phyloP scores from a whole-genome alignment of 768 basidiomycete genomes.

The Clavaria fumosa region DNA sequence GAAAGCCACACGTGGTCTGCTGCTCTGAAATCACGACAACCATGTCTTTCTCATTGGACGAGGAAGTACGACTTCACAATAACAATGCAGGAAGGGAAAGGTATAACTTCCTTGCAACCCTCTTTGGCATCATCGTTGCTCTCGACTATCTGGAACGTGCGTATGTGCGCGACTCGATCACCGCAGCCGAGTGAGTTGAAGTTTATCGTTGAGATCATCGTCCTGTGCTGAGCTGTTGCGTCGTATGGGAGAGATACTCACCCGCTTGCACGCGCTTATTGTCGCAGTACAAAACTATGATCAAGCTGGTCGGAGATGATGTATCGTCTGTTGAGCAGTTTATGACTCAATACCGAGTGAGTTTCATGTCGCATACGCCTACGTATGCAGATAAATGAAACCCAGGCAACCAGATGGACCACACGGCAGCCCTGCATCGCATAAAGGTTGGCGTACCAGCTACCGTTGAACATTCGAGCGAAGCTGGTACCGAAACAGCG shows the following conservation, averaged over 20 bases:
- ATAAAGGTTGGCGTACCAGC: constrained; percentile 89
- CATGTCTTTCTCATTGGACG: constrained; percentile 44
- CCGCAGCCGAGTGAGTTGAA: constrained; percentile 68
- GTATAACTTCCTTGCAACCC: constrained; percentile 72
- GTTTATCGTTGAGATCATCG: constrained; percentile 2
- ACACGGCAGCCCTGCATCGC: constrained; percentile 83
- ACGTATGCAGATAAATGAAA: too few species aligned
- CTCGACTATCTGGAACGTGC: constrained; percentile 93
- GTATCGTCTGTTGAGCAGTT: constrained; percentile 80
- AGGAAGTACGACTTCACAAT: constrained; percentile 80
- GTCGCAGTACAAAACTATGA: constrained; percentile 94
- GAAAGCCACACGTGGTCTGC: too few species aligned
- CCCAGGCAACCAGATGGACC: constrained; percentile 55
- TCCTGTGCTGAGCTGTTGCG: constrained; percentile 16
- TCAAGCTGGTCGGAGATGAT: constrained; percentile 85
- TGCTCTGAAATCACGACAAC: too few species aligned
- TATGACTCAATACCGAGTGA: constrained; percentile 74
- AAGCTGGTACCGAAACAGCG: constrained; percentile 82
- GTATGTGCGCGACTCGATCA: constrained; percentile 86
- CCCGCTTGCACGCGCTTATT: constrained; percentile 90
- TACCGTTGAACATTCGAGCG: constrained; percentile 89
- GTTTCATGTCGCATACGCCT: too few species aligned
- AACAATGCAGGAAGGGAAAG: constrained; percentile 84
- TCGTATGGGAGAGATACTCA: constrained; percentile 63
- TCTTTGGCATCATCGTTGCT: constrained; percentile 83